Conservation (phyloP, 345 rosid species). For the Trapa incisa region DNA sequence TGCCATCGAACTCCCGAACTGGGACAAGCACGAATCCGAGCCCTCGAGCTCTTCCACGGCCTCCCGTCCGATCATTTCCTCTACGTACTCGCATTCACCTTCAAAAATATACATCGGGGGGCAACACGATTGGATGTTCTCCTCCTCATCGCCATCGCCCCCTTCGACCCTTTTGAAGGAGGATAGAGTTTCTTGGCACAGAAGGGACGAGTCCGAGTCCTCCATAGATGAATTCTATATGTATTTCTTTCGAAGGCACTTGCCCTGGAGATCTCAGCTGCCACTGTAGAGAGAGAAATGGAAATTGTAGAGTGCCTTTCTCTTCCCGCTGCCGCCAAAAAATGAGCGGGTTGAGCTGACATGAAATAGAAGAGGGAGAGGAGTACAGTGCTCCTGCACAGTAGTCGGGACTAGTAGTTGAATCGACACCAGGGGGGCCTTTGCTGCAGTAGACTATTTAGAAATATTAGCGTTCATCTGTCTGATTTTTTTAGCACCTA, state of each 20-base stretch:
- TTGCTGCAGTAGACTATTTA: too few species aligned
- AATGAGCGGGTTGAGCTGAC: slow-evolving; percentile 23
- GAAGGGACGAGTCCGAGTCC: slow-evolving; percentile 9
- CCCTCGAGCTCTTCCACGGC: background rate
- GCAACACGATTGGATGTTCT: background rate
- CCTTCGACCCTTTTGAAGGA: slow-evolving; percentile 1
- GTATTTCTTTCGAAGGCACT: background rate
- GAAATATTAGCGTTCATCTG: too few species aligned
- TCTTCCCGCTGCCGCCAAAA: slow-evolving; percentile 52
- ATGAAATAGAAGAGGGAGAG: slow-evolving; percentile 16
- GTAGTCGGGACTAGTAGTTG: background rate
- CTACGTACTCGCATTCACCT: slow-evolving; percentile 10
- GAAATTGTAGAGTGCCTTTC: slow-evolving; percentile 5
- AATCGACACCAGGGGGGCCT: background rate
- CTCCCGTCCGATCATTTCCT: slow-evolving; percentile 6
- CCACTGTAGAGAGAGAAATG: slow-evolving; percentile 1
- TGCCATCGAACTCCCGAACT: background rate
- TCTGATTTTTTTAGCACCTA: too few species aligned
- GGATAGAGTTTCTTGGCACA: slow-evolving; percentile 10
- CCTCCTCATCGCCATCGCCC: background rate
- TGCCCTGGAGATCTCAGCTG: background rate
- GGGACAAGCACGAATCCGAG: background rate
- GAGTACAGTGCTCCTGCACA: background rate
- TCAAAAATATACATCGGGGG: background rate
- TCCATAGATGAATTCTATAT: background rate